phyloP scores from a whole-genome alignment of 768 basidiomycete species.

The Leucogyrophana mollusca region DNA sequence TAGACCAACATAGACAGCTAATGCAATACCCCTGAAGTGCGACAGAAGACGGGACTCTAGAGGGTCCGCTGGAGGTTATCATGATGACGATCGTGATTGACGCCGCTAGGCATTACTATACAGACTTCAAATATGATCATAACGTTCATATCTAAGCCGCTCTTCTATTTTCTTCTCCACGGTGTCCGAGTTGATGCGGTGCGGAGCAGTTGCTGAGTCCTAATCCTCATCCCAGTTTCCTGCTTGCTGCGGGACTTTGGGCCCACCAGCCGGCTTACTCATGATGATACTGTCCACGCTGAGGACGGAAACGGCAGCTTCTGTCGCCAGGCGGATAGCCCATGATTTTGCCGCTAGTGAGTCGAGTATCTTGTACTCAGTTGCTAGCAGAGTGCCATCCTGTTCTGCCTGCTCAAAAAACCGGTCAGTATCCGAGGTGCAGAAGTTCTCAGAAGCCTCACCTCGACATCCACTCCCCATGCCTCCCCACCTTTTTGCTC shows the following conservation, averaged over 20 bases:
- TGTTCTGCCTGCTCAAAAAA: constrained; percentile 54
- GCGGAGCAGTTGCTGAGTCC: constrained; percentile 10
- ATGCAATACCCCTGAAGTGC: too few relatives aligned
- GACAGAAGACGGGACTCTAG: too few relatives aligned
- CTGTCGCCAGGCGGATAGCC: constrained; percentile 88
- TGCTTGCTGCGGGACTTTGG: constrained; percentile 83
- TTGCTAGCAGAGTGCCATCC: constrained; percentile 71
- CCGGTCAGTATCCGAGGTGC: constrained; percentile 1
- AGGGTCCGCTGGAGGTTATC: too few relatives aligned
- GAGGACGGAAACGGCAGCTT: constrained; percentile 87
- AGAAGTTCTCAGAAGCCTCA: constrained; percentile 29
- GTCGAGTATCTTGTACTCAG: constrained; percentile 72
- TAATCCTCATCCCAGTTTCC: constrained; percentile 86
- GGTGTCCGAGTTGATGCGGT: too few relatives aligned
- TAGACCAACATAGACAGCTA: too few relatives aligned
- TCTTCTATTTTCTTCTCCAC: too few relatives aligned
- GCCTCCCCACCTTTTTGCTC: constrained; percentile 68
- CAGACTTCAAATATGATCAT: too few relatives aligned
- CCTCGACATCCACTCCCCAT: constrained; percentile 91
- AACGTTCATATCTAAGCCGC: too few relatives aligned
- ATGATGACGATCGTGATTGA: too few relatives aligned
- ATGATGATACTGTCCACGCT: constrained; percentile 98
- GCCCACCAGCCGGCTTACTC: constrained; percentile 90
- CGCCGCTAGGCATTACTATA: too few relatives aligned
- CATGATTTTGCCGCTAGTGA: constrained; percentile 88